These are phyloP conservation scores for Ormosia emarginata DNA, from an alignment of 306 rosid species.

Conservation along the genomic window DNA sequence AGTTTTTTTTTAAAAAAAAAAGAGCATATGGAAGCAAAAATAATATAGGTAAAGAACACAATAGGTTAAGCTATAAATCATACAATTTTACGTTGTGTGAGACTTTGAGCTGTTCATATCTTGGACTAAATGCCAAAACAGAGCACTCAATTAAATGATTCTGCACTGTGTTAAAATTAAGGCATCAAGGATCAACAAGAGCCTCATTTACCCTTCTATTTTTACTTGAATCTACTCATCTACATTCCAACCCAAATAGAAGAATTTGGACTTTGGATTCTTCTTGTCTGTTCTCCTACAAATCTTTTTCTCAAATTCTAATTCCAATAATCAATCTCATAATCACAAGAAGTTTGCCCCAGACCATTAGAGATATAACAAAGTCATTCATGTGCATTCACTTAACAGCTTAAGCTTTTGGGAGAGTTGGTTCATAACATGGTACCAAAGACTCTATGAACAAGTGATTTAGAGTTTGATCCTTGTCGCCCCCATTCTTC, in stretches of 20 bases:
- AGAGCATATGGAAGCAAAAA: neutral
- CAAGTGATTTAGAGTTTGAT: too few species aligned
- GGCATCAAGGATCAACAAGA: conserved; percentile 7
- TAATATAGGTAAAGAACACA: neutral
- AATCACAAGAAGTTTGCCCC: neutral
- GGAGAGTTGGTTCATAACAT: too few species aligned
- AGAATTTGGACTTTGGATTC: neutral
- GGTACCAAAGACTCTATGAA: too few species aligned
- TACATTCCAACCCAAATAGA: conserved; percentile 1
- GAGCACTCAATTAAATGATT: neutral
- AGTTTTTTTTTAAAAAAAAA: neutral
- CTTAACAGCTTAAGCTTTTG: too few species aligned
- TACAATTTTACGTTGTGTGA: neutral
- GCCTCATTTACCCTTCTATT: neutral
- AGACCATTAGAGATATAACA: too few species aligned
- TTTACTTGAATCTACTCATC: conserved; percentile 3
- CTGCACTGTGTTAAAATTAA: neutral
- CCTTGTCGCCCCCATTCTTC: too few species aligned
- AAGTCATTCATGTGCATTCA: too few species aligned
- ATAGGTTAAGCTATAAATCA: neutral
- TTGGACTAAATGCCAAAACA: conserved; percentile 1
- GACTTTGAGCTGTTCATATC: neutral
- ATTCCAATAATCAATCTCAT: neutral
- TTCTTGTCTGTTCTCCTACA: neutral
- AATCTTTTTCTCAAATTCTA: neutral